Percentiles rank a stretch among this genome's conserved stretches.
These are phyloP conservation scores for Cryptococcus sp. DNA, from an alignment of 1,284 basidiomycete species.

Conservation along the genomic window DNA sequence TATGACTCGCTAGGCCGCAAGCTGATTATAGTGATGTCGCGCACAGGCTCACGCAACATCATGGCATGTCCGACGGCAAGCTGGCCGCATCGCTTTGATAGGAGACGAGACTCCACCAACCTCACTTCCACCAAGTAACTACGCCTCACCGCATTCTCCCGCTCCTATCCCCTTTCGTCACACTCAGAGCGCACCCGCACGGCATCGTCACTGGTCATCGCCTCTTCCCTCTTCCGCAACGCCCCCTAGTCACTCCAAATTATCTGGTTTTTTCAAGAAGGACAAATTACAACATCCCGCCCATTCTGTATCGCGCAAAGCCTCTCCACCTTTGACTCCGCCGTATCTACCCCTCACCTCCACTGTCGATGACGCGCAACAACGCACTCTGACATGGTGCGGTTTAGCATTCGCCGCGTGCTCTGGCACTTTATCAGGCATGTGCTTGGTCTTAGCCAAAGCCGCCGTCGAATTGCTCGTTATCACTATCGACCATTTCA, in stretches of 20 bases:
- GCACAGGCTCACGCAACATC: conserved; percentile 26
- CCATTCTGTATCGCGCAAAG: not conserved
- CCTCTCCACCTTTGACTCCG: conserved; percentile 27
- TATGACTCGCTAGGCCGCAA: no score
- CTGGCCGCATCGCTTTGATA: conserved; percentile 7
- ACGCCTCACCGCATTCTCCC: conserved; percentile 37
- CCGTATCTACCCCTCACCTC: conserved; percentile 5
- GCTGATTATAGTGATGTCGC: conserved; percentile 1
- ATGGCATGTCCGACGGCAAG: conserved; percentile 17
- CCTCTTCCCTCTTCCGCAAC: no score
- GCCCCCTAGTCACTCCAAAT: no score
- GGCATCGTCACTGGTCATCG: no score
- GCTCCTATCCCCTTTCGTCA: conserved; percentile 39
- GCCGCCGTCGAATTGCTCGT: conserved; percentile 88
- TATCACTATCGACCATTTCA: conserved; percentile 63
- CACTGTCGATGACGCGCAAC: conserved; percentile 48
- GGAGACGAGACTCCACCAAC: conserved; percentile 23
- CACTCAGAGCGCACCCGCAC: not conserved
- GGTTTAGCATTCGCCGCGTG: conserved; percentile 86
- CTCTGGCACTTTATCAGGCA: conserved; percentile 88
- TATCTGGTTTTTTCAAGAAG: no score
- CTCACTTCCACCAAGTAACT: conserved; percentile 33
- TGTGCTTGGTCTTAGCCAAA: conserved; percentile 92
- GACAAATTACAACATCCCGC: not conserved
- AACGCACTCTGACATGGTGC: conserved; percentile 66